Base-by-base conservation (phyloP, 2,329 filamentous ascomycete genomes). In the Sporothrix luriei region DNA sequence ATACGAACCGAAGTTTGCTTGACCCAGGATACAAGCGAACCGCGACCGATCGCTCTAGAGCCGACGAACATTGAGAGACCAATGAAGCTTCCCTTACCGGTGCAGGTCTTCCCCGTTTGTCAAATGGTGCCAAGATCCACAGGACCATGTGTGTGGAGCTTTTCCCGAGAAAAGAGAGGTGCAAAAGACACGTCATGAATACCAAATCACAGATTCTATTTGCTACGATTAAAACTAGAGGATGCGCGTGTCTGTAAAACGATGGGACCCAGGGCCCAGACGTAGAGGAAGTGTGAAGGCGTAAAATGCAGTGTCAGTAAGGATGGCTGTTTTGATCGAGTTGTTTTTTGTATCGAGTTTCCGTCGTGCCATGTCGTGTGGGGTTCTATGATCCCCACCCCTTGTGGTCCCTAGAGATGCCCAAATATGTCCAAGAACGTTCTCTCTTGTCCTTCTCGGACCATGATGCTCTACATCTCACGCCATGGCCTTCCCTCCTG, bases 191-290 rank as follows among this genome's bases (percentile, higher is more conserved):
- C n/a, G n/a, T n/a, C n/a, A n/a, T n/a, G n/a, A n/a, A n/a, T n/a
- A n/a, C 65, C 48, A 66, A 54, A 54, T 49, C 49, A 57, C 65
- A 67, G 21, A 64, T 29, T 67, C 65, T 67, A 67, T 67, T 67
- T 43, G 48, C 55, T 54, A 24, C n/a, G 33, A 54, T 46, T 33
- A 51, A 65, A 65, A 65, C 49, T 19, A 48, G 21, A 24, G 46
- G 46, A 51, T 38, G 26, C 26, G 16, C 51, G 26, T 51, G 62
- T 65, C 52, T 65, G 62, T 29, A 49, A 64, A 46, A 66, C 49
- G 52, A 54, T 55, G 33, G 26, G 48, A 52, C 14, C n/a, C 16
- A 11, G 62, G 61, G 29, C 16, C n/a, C 38, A 48, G 19, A 29
- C 16, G 46, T 43, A 14, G 19, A 16, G 11, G 13, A 40, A 24